phyloP scores from a whole-genome alignment of 1,139 yeast species.

The Suhomyces yuchorum region DNA sequence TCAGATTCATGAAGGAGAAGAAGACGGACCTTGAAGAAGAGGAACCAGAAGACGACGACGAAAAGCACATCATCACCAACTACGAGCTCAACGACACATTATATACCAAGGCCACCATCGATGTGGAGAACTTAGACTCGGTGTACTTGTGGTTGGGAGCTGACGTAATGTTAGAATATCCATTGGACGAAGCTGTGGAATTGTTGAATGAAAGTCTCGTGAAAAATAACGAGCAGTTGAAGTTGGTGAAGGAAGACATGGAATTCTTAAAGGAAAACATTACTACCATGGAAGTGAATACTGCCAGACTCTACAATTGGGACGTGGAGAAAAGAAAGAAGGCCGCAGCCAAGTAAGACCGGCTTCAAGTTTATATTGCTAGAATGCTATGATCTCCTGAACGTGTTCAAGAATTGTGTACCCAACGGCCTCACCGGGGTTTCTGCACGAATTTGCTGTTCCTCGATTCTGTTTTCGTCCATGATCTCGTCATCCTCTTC shows the following conservation, averaged over 20 bases:
- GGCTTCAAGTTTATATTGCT: not conserved
- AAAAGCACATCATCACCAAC: conserved; percentile 59
- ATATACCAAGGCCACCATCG: conserved; percentile 77
- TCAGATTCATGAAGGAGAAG: conserved; percentile 56
- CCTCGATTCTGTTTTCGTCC: conserved; percentile 10
- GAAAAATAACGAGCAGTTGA: conserved; percentile 62
- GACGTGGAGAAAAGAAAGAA: conserved; percentile 81
- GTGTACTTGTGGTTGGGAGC: conserved; percentile 97
- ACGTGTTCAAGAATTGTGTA: conserved; percentile 59
- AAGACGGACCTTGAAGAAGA: conserved; percentile 32
- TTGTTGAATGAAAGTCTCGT: conserved; percentile 64
- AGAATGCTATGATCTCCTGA: conserved; percentile 30
- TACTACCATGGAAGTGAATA: conserved; percentile 97
- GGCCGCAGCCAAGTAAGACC: conserved; percentile 1
- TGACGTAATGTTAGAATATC: conserved; percentile 94
- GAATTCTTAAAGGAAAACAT: conserved; percentile 89
- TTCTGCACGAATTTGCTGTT: conserved; percentile 43
- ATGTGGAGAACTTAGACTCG: conserved; percentile 43
- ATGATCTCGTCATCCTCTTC: conserved; percentile 13
- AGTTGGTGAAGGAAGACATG: conserved; percentile 75
- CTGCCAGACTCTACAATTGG: conserved; percentile 95
- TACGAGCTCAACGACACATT: conserved; percentile 93
- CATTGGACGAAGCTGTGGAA: conserved; percentile 80
- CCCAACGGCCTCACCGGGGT: conserved; percentile 63
- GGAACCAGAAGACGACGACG: conserved; percentile 25